Evolutionary conservation across 2,329 filamentous ascomycete genomes (phyloP), one percentile per base, ranked within the genome.

Genomic region (Cercospora brassicicola): DNA sequence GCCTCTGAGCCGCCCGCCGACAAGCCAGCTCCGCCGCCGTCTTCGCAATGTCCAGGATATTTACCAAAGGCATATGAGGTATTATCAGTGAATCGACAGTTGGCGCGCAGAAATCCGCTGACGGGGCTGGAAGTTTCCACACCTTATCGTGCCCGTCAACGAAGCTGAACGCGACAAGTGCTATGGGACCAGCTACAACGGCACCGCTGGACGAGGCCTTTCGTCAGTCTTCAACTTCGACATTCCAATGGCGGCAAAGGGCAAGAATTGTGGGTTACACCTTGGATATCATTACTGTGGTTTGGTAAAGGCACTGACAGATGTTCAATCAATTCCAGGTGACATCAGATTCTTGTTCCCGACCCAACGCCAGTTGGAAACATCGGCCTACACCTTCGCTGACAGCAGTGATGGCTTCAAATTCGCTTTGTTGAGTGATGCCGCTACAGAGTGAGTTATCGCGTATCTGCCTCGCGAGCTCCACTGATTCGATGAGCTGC

Each of bases 151-250:
- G 28, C 85, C 88, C 5, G 79, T 91, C 69, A 83, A 88, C 78
- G 84, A 84, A 1, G 78, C 81, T 11, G 79, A 84, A 18, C 87
- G 88, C 0, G 78, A 84, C 75, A 82, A 79, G 4, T 81, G 85
- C 0, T 79, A 80, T 51, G 88, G 88, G 5, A 87, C 84, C 1
- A 83, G 83, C 0, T 86, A 82, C 79, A 85, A 86, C 70, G 88
- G 87, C 62, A 83, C 84, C 10, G 81, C 90, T 42, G 85, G 84
- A 11, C 78, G 82, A 18, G 82, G 80, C 65, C 78, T 86, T 59
- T 86, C 85, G 9, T 85, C 85, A 11, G 85, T 91, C 74, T 91
- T 89, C 84, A 90, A 90, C 81, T 91, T 91, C 79, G 88, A 90
- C 74, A 86, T 91, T 53, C 86, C 86, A 0, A 69, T 78, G 3